Evolutionary conservation across 164 flowering plant species (phyloP).

Genomic region (Paratinospora sagittata): DNA sequence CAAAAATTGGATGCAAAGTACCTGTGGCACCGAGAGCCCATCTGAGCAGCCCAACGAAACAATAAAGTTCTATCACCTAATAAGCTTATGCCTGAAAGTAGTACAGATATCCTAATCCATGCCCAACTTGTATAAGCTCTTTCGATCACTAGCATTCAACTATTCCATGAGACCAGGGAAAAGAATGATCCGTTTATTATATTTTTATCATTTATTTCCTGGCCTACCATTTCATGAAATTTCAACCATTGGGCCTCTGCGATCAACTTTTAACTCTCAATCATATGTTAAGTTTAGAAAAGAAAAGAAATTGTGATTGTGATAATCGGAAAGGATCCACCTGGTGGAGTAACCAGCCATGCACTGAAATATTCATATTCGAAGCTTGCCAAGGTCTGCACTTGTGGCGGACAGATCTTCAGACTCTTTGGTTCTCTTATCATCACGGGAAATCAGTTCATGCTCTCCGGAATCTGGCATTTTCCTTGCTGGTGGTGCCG

Average conservation of each 20-base stretch:
- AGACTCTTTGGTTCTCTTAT: conserved; percentile 14
- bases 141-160: neutral
- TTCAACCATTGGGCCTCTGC: neutral
- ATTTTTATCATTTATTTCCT: neutral
- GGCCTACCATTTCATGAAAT: neutral
- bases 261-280: neutral
- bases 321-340: conserved; percentile 4
- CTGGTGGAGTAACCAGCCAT: neutral
- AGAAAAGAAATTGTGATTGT: neutral
- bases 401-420: conserved; percentile 17
- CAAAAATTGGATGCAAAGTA: neutral
- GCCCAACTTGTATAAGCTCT: neutral
- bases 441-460: conserved; percentile 7
- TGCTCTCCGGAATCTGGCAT: conserved; percentile 19
- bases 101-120: neutral
- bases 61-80: too few relatives aligned
- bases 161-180: neutral
- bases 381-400: conserved; percentile 29
- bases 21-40: neutral
- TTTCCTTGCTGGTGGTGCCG: conserved; percentile 40
- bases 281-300: neutral
- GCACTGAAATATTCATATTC: conserved; percentile 15
- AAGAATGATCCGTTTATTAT: neutral
- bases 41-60: neutral
- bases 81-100: too few relatives aligned